Percentiles rank a stretch among this genome's conserved stretches.
These are phyloP conservation scores for Simmondsia chinensis DNA, from an alignment of 148 eudicot species.

Conservation along the genomic window DNA sequence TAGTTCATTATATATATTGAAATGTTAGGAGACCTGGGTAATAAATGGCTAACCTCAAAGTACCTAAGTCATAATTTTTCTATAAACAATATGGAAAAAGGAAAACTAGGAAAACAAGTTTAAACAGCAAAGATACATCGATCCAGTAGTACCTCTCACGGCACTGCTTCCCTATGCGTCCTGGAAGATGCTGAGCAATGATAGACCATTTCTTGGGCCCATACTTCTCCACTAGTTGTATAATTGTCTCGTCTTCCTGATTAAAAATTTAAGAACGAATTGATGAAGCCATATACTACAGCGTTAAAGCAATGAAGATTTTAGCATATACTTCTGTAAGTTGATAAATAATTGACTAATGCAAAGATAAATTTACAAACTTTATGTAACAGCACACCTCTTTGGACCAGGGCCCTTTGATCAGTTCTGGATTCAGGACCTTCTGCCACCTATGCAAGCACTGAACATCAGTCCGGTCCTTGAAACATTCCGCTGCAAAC, in stretches of 20 bases:
- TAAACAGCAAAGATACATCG: neutral
- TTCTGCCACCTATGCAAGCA: conserved; percentile 85
- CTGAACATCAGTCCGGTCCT: conserved; percentile 76
- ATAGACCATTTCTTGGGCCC: conserved; percentile 81
- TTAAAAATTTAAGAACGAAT: too few relatives aligned
- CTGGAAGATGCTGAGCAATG: conserved; percentile 66
- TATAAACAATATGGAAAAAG: too few relatives aligned
- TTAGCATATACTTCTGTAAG: too few relatives aligned
- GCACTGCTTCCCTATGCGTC: conserved; percentile 85
- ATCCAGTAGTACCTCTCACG: conserved; percentile 52
- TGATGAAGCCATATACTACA: too few relatives aligned
- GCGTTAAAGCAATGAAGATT: too few relatives aligned
- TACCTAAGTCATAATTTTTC: too few relatives aligned
- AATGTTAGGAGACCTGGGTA: too few relatives aligned
- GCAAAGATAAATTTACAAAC: neutral
- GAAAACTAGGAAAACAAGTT: too few relatives aligned
- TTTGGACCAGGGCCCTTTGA: conserved; percentile 76
- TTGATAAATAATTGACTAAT: neutral
- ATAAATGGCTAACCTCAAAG: too few relatives aligned
- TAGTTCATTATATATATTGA: too few relatives aligned
- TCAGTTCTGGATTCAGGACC: conserved; percentile 74
- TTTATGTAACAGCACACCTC: conserved; percentile 31
- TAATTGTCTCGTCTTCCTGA: conserved; percentile 74
- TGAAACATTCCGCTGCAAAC: conserved; percentile 60
- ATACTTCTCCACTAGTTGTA: conserved; percentile 49